Evolutionary conservation across 768 basidiomycete species (phyloP).

Genomic region (Sporobolomyces roseus): DNA sequence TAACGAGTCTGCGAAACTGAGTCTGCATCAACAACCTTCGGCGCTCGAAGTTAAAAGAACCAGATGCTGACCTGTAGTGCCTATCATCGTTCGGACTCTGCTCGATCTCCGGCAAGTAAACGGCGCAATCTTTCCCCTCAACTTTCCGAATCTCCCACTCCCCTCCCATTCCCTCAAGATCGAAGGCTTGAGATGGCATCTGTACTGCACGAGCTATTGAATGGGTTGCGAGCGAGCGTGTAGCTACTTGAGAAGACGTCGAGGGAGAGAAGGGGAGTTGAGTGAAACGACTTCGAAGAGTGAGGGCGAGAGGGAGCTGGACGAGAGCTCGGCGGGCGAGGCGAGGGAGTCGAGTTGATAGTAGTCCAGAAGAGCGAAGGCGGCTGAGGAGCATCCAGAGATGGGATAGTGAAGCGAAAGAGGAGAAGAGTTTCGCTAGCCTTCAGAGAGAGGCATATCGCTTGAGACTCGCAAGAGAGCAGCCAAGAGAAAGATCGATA

Average conservation of each 20-base stretch:
- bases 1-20: constrained; percentile 46
- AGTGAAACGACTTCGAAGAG: not conserved
- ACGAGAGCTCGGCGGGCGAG: not conserved
- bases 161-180: not conserved
- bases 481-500: no score
- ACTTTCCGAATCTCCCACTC: constrained; percentile 11
- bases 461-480: no score
- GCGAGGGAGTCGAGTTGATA: not conserved
- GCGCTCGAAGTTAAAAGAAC: not conserved
- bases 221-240: not conserved
- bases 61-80: constrained; percentile 9
- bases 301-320: not conserved
- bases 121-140: not conserved
- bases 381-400: constrained; percentile 7
- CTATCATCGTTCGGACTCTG: constrained; percentile 22
- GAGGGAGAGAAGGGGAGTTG: not conserved
- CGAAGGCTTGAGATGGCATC: not conserved
- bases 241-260: not conserved
- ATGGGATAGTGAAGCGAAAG: not conserved
- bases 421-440: not conserved
- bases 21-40: not conserved
- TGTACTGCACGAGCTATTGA: not conserved
- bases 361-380: not conserved
- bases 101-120: constrained; percentile 9
- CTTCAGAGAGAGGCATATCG: no score